Percentiles rank a stretch among this genome's conserved stretches.
Evolutionary conservation across 768 basidiomycete species (phyloP).

Genomic region (Leccinum disarticulatum): DNA sequence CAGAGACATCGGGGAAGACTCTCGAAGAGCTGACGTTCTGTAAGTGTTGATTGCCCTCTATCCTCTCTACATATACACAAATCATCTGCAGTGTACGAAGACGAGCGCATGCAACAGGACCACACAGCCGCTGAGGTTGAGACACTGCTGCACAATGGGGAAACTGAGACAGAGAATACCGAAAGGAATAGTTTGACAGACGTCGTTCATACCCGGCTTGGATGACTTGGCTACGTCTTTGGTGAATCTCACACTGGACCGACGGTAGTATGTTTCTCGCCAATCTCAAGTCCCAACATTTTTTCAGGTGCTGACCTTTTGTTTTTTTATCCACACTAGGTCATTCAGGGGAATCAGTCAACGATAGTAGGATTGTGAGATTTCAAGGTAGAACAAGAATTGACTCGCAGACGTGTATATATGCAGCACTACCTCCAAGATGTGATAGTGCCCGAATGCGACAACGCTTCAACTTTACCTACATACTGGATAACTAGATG

Average conservation of each 20-base stretch:
- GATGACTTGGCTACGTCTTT: background rate
- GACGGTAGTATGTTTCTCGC: background rate
- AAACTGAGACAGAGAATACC: background rate
- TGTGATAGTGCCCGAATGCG: too few species aligned
- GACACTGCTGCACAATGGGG: background rate
- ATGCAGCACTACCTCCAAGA: too few species aligned
- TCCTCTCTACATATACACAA: background rate
- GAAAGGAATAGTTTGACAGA: background rate
- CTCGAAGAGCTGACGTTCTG: constrained; percentile 22
- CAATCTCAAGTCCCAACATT: too few species aligned
- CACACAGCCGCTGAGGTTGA: background rate
- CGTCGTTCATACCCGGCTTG: background rate
- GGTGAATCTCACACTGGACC: background rate
- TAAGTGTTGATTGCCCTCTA: background rate
- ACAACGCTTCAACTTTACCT: too few species aligned
- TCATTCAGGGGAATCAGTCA: too few species aligned
- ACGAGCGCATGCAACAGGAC: background rate
- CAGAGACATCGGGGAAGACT: constrained; percentile 20
- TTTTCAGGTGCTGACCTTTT: too few species aligned
- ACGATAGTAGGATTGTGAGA: too few species aligned
- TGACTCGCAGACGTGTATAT: too few species aligned
- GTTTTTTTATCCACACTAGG: too few species aligned
- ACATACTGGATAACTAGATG: too few species aligned
- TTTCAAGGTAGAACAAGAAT: too few species aligned
- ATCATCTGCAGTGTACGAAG: constrained; percentile 4